Conservation (phyloP, 352 stramenopile species). For the Globisporangium carolinianum region DNA sequence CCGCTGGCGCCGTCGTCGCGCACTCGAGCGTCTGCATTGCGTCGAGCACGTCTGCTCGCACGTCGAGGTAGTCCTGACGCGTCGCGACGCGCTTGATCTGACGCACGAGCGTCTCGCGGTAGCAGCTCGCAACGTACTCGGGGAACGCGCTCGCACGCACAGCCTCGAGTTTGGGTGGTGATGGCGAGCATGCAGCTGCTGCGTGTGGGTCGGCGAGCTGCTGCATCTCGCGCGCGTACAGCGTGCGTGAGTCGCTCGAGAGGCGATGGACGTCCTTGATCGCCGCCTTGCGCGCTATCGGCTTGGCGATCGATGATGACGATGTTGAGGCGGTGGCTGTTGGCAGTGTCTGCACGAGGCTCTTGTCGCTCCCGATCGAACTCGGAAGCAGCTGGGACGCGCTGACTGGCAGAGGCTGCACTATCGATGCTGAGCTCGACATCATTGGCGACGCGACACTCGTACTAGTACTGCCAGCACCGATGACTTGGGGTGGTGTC, state of each 20-base stretch:
- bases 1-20: constrained; percentile 9
- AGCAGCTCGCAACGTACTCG: constrained; percentile 38
- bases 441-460: no score
- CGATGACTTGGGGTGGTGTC: no score
- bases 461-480: no score
- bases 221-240: constrained; percentile 26
- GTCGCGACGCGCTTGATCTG: constrained; percentile 40
- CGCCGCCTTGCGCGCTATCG: constrained; percentile 18
- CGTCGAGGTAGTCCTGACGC: constrained; percentile 51
- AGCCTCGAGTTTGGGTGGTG: constrained; percentile 37
- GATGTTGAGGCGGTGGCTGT: background rate
- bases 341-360: background rate
- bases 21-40: constrained; percentile 26
- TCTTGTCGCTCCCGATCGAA: constrained; percentile 1
- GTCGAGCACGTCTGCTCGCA: constrained; percentile 40
- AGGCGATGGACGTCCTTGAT: constrained; percentile 28
- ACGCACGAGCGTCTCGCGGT: constrained; percentile 51
- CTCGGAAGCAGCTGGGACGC: background rate
- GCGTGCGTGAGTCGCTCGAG: constrained; percentile 24
- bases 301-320: no score
- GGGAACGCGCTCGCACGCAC: constrained; percentile 46
- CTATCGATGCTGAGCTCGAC: no score
- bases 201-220: constrained; percentile 15
- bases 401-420: no score
- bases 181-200: constrained; percentile 5